Evolutionary conservation across 179 eudicot species (phyloP).

Genomic region (Actinidia chinensis): DNA sequence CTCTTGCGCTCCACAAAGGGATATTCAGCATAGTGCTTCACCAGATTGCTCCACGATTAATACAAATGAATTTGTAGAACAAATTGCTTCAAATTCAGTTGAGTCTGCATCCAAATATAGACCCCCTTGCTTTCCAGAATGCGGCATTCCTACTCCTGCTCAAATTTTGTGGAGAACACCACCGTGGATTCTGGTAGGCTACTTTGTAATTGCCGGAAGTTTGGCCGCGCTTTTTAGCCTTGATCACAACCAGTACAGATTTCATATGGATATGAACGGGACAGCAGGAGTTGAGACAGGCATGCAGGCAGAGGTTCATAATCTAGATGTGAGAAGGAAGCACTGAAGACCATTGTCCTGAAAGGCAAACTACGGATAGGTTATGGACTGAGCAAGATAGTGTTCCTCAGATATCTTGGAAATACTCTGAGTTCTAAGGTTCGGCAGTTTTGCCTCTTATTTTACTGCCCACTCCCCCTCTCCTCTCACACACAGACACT

Average conservation of each 20-base stretch:
- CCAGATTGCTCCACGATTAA: conserved; percentile 37
- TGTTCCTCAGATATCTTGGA: conserved; percentile 93
- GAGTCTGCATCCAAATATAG: conserved; percentile 47
- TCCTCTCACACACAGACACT: no score
- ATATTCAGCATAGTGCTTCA: conserved; percentile 43
- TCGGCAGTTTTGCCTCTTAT: no score
- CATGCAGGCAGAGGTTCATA: conserved; percentile 94
- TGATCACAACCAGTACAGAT: conserved; percentile 98
- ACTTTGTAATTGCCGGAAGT: no score
- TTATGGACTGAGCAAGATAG: conserved; percentile 53
- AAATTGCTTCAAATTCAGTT: conserved; percentile 38
- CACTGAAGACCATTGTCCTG: conserved; percentile 89
- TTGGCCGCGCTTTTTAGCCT: conserved; percentile 97
- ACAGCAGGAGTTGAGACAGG: conserved; percentile 88
- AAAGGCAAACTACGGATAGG: conserved; percentile 49
- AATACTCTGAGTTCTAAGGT: conserved; percentile 90
- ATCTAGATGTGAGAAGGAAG: conserved; percentile 94
- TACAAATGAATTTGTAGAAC: conserved; percentile 35
- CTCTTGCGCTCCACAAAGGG: conserved; percentile 39
- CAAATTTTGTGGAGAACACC: conserved; percentile 88
- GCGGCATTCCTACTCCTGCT: conserved; percentile 84
- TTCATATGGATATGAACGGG: conserved; percentile 99
- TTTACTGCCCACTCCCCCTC: no score
- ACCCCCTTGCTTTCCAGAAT: conserved; percentile 38
- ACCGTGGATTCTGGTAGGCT: conserved; percentile 36